phyloP scores from a whole-genome alignment of 345 rosid species.

The Camelina neglecta region DNA sequence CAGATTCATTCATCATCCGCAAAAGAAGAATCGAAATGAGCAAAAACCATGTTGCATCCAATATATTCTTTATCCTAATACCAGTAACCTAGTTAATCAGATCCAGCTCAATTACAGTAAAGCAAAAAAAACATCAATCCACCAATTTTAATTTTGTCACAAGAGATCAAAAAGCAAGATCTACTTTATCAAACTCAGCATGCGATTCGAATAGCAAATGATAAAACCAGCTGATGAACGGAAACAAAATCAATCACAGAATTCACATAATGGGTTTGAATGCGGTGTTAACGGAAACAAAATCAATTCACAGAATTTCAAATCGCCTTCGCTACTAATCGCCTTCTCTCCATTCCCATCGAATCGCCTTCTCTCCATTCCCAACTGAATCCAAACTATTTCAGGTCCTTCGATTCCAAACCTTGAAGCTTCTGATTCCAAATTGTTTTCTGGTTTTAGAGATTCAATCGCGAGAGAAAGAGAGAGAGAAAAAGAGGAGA shows the following conservation, averaged over 20 bases:
- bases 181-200: neutral
- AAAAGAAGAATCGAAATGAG: neutral
- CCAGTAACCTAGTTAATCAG: conserved; percentile 1
- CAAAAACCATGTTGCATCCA: neutral
- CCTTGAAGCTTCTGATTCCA: too few relatives aligned
- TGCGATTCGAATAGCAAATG: neutral
- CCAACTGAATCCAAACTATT: too few relatives aligned
- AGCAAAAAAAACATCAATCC: conserved; percentile 18
- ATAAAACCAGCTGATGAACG: neutral
- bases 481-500: too few relatives aligned
- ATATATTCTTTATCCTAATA: neutral
- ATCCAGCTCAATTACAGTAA: too few relatives aligned
- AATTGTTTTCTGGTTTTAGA: too few relatives aligned
- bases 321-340: too few relatives aligned
- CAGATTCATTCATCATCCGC: neutral
- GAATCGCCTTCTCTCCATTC: too few relatives aligned
- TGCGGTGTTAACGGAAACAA: too few relatives aligned
- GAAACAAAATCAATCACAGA: neutral
- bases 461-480: too few relatives aligned
- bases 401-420: too few relatives aligned
- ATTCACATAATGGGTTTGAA: neutral
- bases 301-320: too few relatives aligned
- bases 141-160: conserved; percentile 5
- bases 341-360: too few relatives aligned
- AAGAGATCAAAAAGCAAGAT: conserved; percentile 30